Evolutionary conservation across 2,329 filamentous ascomycete genomes (phyloP), one percentile per base, ranked within the genome.

Genomic region (Dactylellina parvicollis): DNA sequence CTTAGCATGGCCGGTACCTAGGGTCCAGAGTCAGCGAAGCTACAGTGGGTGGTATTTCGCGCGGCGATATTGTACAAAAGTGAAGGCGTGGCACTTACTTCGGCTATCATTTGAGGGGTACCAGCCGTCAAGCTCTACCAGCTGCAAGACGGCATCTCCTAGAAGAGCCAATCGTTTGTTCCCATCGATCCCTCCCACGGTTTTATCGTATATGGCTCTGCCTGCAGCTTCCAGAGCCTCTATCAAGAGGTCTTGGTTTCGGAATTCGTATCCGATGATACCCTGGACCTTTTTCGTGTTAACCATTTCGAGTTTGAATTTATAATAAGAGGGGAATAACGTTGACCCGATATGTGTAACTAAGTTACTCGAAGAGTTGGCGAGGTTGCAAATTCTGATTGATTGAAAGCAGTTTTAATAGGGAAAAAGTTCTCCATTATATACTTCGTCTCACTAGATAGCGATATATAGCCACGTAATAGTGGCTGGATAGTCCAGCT

Each of bases 101-200:
- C 57, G 57, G 32, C 24, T 59, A 32, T 64, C 16, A 3, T 52
- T n/a, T 16, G 50, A 57, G 16, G 26, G 44, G 32, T 72, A 72
- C 66, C 50, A 72, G 34, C 20, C 38, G 54, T 72, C 66, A 14
- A 65, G 10, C 9, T 46, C 18, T 59, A 72, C 50, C 50, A 72
- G 16, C 8, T 16, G 40, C 1, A 72, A 50, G 30, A 72, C 26
- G 3, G 50, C 42, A 32, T 72, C 42, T 22, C 66, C 57, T 4
- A 64, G 32, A 16, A 65, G 24, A n/a, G 50, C 66, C 20, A 72
- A 26, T 10, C 57, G 57, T 32, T 59, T 57, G 28, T 72, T 62
- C 5, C 66, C 44, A 38, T 72, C 66, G 16, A 38, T 22, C 9
- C 54, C 46, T 5, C 59, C 44, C 36, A 30, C 40, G 12, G 30